These are phyloP conservation scores for Stachybotrys chlorohalonatus DNA, from an alignment of 2,329 filamentous ascomycete genomes.

Conservation along the genomic window DNA sequence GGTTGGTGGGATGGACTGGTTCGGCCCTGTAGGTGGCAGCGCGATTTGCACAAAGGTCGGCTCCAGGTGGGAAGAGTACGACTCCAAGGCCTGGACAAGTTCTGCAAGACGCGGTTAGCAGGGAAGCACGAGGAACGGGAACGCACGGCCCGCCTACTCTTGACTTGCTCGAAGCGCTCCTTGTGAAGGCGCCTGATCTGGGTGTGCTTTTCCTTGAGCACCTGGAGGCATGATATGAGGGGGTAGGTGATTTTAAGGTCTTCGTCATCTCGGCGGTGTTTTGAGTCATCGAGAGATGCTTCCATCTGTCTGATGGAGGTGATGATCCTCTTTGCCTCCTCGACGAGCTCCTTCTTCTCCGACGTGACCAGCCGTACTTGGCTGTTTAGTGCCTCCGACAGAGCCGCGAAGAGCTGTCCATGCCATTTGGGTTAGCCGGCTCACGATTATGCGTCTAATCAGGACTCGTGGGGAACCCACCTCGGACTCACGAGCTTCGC, in stretches of 20 bases:
- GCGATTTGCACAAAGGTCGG: slow-evolving; percentile 76
- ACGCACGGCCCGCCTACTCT: slow-evolving; percentile 50
- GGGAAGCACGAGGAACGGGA: background rate
- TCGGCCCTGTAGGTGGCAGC: slow-evolving; percentile 72
- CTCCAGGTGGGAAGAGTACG: slow-evolving; percentile 93
- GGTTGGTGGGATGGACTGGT: slow-evolving; percentile 65
- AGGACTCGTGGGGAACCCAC: slow-evolving; percentile 36
- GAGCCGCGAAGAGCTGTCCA: slow-evolving; percentile 71
- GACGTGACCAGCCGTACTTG: slow-evolving; percentile 76
- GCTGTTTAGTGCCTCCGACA: slow-evolving; percentile 85
- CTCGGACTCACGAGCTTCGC: slow-evolving; percentile 82
- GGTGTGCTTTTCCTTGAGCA: slow-evolving; percentile 76
- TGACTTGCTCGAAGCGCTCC: slow-evolving; percentile 91
- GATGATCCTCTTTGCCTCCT: slow-evolving; percentile 80
- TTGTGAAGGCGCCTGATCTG: slow-evolving; percentile 74
- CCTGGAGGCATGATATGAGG: slow-evolving; percentile 67
- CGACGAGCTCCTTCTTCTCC: slow-evolving; percentile 86
- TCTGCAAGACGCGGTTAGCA: slow-evolving; percentile 40
- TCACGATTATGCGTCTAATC: background rate
- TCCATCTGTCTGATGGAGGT: slow-evolving; percentile 91
- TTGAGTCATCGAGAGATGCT: slow-evolving; percentile 70
- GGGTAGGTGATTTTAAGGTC: slow-evolving; percentile 75
- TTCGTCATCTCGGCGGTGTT: slow-evolving; percentile 54
- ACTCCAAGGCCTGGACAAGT: slow-evolving; percentile 86
- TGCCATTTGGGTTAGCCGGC: too few relatives aligned